Evolutionary conservation across 2,329 filamentous ascomycete genomes (phyloP).

Genomic region (Claviceps sp.): DNA sequence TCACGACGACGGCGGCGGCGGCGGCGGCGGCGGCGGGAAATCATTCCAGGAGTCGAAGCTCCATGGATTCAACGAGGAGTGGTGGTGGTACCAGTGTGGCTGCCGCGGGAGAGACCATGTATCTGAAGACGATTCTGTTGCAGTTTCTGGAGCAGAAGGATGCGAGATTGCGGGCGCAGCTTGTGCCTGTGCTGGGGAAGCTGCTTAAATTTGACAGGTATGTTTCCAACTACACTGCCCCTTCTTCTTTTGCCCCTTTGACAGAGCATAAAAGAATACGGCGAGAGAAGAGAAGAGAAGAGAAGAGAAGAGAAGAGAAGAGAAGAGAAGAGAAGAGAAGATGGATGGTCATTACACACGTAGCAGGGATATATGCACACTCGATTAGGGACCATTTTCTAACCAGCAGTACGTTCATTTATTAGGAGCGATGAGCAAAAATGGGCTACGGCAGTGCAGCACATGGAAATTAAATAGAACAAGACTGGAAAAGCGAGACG

Average conservation of each 20-base stretch:
- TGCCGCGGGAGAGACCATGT: constrained; percentile 38
- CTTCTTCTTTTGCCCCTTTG: neutral
- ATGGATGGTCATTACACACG: too few species aligned
- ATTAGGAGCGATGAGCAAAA: constrained; percentile 62
- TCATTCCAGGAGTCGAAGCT: constrained; percentile 29
- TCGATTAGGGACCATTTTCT: too few species aligned
- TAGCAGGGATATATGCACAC: too few species aligned
- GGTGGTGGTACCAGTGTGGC: constrained; percentile 13
- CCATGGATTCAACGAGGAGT: constrained; percentile 24
- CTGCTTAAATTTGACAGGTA: constrained; percentile 65
- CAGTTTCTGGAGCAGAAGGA: constrained; percentile 75
- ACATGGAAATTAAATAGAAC: constrained; percentile 23
- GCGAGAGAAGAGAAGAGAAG: neutral
- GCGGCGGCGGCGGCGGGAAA: constrained; percentile 15
- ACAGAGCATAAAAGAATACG: neutral
- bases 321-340: neutral
- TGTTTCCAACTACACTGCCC: constrained; percentile 18
- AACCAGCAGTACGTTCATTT: neutral
- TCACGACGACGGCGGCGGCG: constrained; percentile 22
- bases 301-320: neutral
- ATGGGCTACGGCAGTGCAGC: constrained; percentile 64
- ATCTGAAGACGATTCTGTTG: constrained; percentile 68
- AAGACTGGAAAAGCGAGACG: neutral
- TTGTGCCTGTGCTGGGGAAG: constrained; percentile 66
- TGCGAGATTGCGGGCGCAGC: constrained; percentile 58